Evolutionary conservation across 2,329 filamentous ascomycete genomes (phyloP), one percentile per base, ranked within the genome.

Genomic region (Fusarium globosum): DNA sequence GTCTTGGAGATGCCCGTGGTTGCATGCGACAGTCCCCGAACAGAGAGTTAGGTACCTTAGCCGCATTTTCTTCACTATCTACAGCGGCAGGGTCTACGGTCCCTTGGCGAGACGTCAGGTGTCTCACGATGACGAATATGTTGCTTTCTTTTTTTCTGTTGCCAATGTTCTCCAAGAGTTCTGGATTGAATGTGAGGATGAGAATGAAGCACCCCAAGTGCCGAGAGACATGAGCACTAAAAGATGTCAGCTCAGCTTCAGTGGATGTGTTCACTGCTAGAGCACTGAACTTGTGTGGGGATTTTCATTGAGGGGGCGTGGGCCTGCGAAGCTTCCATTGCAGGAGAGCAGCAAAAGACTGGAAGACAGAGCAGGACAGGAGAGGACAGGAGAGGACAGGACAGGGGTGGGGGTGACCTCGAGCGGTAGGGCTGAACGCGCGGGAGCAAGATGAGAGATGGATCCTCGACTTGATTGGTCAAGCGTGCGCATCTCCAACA

Each of bases 341-440:
- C 45, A 58, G 33, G 49, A 53, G 51, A 28, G n/a, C 49, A 53
- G 13, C 49, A 52, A n/a, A 28, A 39, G 51, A 39, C 30, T 30
- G 30, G 30, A 30, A 30, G 30, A 30, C 30, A 30, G 9, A 30
- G 28, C 30, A 38, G 14, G 12, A 4, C 14, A 39, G n/a, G 16
- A 35, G 12, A 51, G 13, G 9, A 18, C 11, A 35, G 33, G 18
- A 48, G 12, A 51, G 13, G 9, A 18, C 11, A 35, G 33, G 18
- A 48, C 61, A 59, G 35, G 62, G 58, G 41, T 48, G 58, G 61
- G 65, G 43, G 59, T 66, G 42, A 41, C 35, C 56, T 55, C 20
- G 48, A 65, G 46, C 60, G 56, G 62, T 77, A 77, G 75, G 75
- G 75, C 75, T 77, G 75, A 77, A 76, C 71, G 64, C 51, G 35